Evolutionary conservation across 306 rosid species (phyloP).

Genomic region (Lithocarpus polystachyus): DNA sequence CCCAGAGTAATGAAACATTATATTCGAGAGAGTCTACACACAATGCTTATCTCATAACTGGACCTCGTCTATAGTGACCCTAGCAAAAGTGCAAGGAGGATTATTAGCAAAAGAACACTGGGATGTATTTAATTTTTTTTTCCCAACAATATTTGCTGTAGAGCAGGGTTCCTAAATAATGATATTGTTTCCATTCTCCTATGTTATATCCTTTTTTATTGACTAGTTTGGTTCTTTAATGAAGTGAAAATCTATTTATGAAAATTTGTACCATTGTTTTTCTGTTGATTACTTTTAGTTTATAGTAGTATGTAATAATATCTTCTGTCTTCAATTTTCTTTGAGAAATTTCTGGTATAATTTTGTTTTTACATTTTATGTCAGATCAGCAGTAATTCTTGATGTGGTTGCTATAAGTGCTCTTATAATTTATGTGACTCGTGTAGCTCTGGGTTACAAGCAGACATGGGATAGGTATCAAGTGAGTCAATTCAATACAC

Average conservation of each 20-base stretch:
- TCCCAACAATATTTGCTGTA: background rate
- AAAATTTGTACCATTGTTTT: slow-evolving; percentile 8
- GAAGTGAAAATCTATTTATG: background rate
- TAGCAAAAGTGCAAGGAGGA: too few relatives aligned
- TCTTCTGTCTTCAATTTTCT: slow-evolving; percentile 14
- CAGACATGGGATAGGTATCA: slow-evolving; percentile 99
- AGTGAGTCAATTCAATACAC: slow-evolving; percentile 45
- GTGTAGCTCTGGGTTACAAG: slow-evolving; percentile 91
- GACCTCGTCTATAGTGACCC: background rate
- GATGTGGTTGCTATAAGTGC: slow-evolving; percentile 85
- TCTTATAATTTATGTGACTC: slow-evolving; percentile 69
- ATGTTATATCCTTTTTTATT: background rate
- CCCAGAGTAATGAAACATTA: background rate
- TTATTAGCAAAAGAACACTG: too few relatives aligned
- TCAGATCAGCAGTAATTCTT: slow-evolving; percentile 87
- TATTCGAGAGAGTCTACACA: background rate
- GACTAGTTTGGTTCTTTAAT: background rate
- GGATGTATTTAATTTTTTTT: background rate
- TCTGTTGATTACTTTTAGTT: background rate
- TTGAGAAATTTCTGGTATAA: slow-evolving; percentile 18
- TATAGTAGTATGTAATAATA: background rate
- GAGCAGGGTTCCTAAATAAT: background rate
- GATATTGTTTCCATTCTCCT: background rate
- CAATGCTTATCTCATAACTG: background rate
- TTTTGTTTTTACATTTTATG: slow-evolving; percentile 19